Percentiles rank a stretch among this genome's conserved stretches.
Conservation (phyloP, 2,329 filamentous ascomycete genomes). For the Alternaria sp. region DNA sequence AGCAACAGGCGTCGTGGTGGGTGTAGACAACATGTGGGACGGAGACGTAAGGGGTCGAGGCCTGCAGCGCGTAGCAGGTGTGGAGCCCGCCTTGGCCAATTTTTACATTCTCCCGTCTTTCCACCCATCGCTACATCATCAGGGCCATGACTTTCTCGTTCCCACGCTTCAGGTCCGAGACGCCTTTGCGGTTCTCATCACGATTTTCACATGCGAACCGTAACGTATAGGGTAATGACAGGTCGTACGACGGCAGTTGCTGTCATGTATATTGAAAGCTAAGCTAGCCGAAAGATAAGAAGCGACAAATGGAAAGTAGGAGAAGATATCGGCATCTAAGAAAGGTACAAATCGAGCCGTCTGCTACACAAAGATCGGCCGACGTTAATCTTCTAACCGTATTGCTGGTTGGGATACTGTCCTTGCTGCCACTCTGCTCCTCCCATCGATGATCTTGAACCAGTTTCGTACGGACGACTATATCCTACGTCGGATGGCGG, state of each 20-base stretch:
- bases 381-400: background rate
- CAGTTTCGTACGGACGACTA: background rate
- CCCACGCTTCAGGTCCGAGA: background rate
- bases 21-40: background rate
- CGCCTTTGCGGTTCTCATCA: background rate
- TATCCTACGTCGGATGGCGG: background rate
- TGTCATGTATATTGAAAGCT: background rate
- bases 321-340: background rate
- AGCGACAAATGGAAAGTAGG: background rate
- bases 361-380: background rate
- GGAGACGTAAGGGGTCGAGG: background rate
- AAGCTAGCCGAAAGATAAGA: background rate
- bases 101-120: background rate
- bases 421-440: background rate
- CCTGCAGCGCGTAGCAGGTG: background rate
- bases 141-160: background rate
- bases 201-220: background rate
- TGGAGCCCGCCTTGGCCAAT: background rate
- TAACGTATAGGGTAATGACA: background rate
- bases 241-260: background rate
- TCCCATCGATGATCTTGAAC: background rate
- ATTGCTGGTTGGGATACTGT: background rate
- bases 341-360: background rate
- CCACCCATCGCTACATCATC: background rate
- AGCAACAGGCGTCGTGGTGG: background rate